Evolutionary conservation across 1,139 yeast species (phyloP), one percentile per base, ranked within the genome.

Genomic region (Geotrichum carabidarum): DNA sequence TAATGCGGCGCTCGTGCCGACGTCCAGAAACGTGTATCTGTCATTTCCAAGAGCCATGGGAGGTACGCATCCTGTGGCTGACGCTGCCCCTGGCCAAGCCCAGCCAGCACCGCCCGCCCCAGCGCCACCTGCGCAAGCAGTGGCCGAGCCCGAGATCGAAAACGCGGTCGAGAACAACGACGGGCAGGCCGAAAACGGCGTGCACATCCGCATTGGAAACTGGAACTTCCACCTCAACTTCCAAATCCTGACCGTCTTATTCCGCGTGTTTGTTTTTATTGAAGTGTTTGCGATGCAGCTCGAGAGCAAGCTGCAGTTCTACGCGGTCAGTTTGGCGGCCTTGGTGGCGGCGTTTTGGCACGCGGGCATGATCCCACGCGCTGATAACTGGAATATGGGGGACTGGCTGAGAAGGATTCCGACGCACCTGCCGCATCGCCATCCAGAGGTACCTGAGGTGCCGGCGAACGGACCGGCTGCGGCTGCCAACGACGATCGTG

Each of bases 281-380:
- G 51, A 52, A 17, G 31, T 52, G 9, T 48, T 52, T 31, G 55
- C 51, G 1, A 48, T 48, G 51, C 30, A 48, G 31, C 32, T 46
- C n/a, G 40, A 42, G 15, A 34, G 22, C 30, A 15, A n/a, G 22
- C 15, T 47, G 15, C 56, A 48, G 34, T 30, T 50, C 14, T 37
- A 32, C 18, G 40, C 37, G 4, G 52, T 53, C 15, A 15, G 41
- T 4, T 12, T n/a, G 9, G 44, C 27, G 12, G 35, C 50, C 11
- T 8, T 34, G 4, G 8, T 53, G 32, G 34, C 44, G 18, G 15
- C 46, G 18, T 27, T 53, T 5, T 48, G 56, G 56, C 35, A 30
- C 14, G 38, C 42, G 34, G 41, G 44, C 17, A 27, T 53, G 30
- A n/a, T 48, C 7, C 56, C 43, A 4, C 47, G 18, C 4, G 41